Evolutionary conservation across 139 green algal genomes (phyloP).

Genomic region (Chlamydomonas sphaeroides): DNA sequence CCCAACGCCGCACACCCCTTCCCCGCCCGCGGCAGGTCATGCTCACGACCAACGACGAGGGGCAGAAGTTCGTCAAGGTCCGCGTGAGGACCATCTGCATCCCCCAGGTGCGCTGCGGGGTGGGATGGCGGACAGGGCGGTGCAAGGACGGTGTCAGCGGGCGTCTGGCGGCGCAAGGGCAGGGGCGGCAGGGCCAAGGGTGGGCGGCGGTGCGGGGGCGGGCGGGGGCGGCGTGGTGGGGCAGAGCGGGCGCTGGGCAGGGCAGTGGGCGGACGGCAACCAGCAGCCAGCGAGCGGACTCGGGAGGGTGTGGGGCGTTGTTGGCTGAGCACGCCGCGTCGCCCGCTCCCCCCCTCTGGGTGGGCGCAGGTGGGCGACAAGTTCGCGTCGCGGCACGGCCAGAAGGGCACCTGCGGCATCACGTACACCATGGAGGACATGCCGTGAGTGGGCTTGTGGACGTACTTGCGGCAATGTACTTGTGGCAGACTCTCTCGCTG

Average conservation of each 20-base stretch:
- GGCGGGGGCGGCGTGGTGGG: no score
- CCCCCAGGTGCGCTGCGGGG: conserved; percentile 86
- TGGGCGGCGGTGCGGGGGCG: no score
- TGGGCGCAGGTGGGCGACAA: conserved; percentile 96
- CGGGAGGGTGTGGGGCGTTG: no score
- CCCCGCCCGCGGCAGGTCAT: conserved; percentile 79
- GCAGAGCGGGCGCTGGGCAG: no score
- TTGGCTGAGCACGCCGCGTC: no score
- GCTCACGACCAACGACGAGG: conserved; percentile 91
- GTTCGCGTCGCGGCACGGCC: conserved; percentile 95
- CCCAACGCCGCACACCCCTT: no score
- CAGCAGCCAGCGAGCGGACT: no score
- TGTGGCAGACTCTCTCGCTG: no score
- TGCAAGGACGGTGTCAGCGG: not conserved
- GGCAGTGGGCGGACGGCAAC: no score
- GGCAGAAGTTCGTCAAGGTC: conserved; percentile 95
- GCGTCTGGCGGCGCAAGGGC: not conserved
- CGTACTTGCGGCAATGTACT: no score
- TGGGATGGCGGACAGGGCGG: not conserved
- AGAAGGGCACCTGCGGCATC: conserved; percentile 98
- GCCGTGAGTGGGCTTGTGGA: no score
- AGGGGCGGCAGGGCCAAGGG: not conserved
- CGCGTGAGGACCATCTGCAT: conserved; percentile 94
- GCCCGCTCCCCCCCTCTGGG: not conserved
- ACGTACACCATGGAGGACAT: conserved; percentile 94